phyloP scores from a whole-genome alignment of 2,329 filamentous ascomycete species.

The Aspergillus sp. region DNA sequence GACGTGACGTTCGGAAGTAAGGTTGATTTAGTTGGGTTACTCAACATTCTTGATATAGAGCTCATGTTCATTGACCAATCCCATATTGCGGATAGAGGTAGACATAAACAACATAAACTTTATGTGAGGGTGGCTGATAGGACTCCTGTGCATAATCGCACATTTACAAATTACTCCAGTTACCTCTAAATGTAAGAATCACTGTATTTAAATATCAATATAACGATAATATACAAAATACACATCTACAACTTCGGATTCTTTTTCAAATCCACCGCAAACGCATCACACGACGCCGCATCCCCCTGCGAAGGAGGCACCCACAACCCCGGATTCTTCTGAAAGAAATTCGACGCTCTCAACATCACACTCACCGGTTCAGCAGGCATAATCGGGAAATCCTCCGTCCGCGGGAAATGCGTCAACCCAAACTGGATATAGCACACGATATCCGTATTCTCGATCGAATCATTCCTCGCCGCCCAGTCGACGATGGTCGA shows the following conservation, averaged over 20 bases:
- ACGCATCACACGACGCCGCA: not conserved
- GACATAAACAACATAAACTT: too few relatives aligned
- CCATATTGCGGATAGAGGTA: too few relatives aligned
- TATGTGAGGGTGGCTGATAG: too few relatives aligned
- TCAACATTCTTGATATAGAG: too few relatives aligned
- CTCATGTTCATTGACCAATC: too few relatives aligned
- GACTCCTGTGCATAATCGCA: too few relatives aligned
- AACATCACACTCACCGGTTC: constrained; percentile 54
- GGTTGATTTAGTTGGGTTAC: too few relatives aligned
- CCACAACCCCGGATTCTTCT: constrained; percentile 55
- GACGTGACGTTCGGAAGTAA: too few relatives aligned
- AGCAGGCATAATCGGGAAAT: constrained; percentile 56
- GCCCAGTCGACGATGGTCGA: constrained; percentile 39
- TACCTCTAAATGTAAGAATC: too few relatives aligned
- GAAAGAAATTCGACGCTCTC: constrained; percentile 57
- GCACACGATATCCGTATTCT: constrained; percentile 53
- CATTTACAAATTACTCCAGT: too few relatives aligned
- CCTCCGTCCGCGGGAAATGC: constrained; percentile 47
- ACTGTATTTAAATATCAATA: too few relatives aligned
- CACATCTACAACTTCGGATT: not conserved
- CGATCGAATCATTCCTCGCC: constrained; percentile 46
- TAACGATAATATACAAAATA: not conserved
- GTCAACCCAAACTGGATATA: constrained; percentile 57
- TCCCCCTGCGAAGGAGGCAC: constrained; percentile 39
- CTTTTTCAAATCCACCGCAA: not conserved